Conservation (phyloP, 192 early-diverging fungal genomes). For the Umbelopsis sp. region DNA sequence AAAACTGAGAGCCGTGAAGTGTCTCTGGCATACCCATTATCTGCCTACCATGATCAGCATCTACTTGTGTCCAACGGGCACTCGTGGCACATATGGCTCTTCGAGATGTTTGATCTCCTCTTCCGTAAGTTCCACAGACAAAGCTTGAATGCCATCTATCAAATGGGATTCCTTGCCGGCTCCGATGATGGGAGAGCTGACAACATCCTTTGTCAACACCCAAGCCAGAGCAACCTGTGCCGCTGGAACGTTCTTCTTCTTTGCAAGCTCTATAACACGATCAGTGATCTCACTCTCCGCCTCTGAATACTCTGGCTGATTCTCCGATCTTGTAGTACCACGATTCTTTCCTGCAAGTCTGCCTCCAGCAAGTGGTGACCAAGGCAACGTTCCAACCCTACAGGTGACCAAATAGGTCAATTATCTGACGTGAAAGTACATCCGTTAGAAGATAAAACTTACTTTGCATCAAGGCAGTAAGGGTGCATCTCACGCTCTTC, state of each 20-base stretch:
- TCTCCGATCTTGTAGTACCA: slow-evolving; percentile 7
- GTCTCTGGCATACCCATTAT: background rate
- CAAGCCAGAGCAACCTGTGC: slow-evolving; percentile 33
- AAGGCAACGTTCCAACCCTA: slow-evolving; percentile 32
- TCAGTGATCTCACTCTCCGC: slow-evolving; percentile 22
- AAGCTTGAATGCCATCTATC: slow-evolving; percentile 17
- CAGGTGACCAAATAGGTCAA: background rate
- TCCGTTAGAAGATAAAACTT: background rate
- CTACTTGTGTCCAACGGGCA: slow-evolving; percentile 17
- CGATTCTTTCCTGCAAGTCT: slow-evolving; percentile 31
- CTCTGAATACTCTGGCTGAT: background rate
- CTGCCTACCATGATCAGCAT: background rate
- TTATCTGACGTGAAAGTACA: background rate
- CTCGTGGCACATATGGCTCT: slow-evolving; percentile 30
- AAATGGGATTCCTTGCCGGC: slow-evolving; percentile 29
- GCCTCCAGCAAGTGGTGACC: slow-evolving; percentile 37
- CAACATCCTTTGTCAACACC: slow-evolving; percentile 25
- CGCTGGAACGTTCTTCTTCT: slow-evolving; percentile 24
- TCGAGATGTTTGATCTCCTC: slow-evolving; percentile 29
- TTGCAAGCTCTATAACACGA: slow-evolving; percentile 25
- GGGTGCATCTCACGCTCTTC: slow-evolving; percentile 46
- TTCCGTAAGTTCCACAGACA: slow-evolving; percentile 16
- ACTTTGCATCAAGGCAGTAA: slow-evolving; percentile 35
- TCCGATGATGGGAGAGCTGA: slow-evolving; percentile 34
- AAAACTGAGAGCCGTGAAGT: no score